Conservation (phyloP, 495 filamentous ascomycete genomes). For the Penicillium odoratum region DNA sequence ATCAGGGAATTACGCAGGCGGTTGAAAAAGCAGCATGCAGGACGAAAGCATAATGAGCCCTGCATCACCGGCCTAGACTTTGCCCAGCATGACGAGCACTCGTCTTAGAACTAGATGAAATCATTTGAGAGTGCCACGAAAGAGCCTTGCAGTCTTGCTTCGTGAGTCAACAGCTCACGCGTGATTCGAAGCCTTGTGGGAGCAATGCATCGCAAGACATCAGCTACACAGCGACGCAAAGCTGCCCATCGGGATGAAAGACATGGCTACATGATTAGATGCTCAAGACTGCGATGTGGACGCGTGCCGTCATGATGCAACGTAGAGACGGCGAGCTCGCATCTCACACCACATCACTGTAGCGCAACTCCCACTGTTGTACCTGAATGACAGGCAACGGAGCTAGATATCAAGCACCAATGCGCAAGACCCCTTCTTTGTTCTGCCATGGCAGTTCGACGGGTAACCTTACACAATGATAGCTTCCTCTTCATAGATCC, state of each 20-base stretch:
- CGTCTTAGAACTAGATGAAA: neutral
- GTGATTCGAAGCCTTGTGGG: neutral
- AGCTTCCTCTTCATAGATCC: slow-evolving; percentile 3
- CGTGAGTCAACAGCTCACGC: slow-evolving; percentile 1
- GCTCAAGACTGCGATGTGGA: neutral
- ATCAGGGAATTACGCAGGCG: neutral
- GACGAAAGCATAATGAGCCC: neutral
- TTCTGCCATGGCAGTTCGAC: slow-evolving; percentile 4
- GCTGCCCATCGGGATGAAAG: neutral
- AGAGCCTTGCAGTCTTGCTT: neutral
- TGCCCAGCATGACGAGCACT: slow-evolving; percentile 1
- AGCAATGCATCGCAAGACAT: neutral
- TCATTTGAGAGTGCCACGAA: neutral
- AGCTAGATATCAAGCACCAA: slow-evolving; percentile 2
- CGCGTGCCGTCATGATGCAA: slow-evolving; percentile 1
- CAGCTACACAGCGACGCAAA: slow-evolving; percentile 2
- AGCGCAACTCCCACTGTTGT: neutral
- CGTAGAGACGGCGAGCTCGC: slow-evolving; percentile 2
- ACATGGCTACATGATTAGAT: neutral
- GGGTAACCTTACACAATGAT: slow-evolving; percentile 1
- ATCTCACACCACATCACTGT: neutral
- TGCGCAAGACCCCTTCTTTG: slow-evolving; percentile 1
- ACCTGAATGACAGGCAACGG: neutral
- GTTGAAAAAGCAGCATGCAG: neutral
- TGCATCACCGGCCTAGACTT: neutral